Conservation (phyloP, 1,284 basidiomycete genomes). For the Psilocybe mexicana region DNA sequence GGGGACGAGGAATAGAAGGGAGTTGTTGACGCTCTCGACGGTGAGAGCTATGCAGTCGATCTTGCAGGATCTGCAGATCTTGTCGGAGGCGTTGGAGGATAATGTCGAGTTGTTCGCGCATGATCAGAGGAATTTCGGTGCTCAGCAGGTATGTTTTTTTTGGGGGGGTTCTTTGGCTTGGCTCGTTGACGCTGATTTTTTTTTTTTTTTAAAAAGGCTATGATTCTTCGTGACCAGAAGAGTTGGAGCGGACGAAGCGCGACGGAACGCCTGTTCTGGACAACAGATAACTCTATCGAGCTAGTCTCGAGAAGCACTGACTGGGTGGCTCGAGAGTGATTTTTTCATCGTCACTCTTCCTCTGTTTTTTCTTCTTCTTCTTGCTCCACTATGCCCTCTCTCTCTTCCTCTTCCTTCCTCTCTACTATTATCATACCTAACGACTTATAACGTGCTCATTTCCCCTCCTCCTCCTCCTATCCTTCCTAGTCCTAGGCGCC, state of each 20-base stretch:
- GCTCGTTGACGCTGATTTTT: neutral
- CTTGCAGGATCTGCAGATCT: constrained; percentile 79
- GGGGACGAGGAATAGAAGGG: constrained; percentile 70
- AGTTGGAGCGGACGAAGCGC: constrained; percentile 88
- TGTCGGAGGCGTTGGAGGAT: constrained; percentile 86
- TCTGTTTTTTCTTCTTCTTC: constrained; percentile 11
- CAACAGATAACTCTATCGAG: constrained; percentile 82
- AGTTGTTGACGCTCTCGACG: constrained; percentile 66
- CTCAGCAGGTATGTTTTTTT: constrained; percentile 80
- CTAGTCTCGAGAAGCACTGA: constrained; percentile 78
- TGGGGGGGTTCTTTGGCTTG: constrained; percentile 12
- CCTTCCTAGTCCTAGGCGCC: neutral
- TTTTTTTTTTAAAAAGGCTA: constrained; percentile 73
- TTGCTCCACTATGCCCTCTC: constrained; percentile 13
- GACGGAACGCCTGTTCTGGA: constrained; percentile 88
- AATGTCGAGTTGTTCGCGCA: constrained; percentile 88
- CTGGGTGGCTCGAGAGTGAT: constrained; percentile 76
- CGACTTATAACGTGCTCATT: constrained; percentile 18
- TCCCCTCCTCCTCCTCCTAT: neutral
- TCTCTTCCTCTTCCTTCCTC: constrained; percentile 11
- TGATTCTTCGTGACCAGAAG: constrained; percentile 91
- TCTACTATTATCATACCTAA: constrained; percentile 3
- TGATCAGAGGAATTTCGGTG: constrained; percentile 89
- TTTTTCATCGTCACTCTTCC: constrained; percentile 7
- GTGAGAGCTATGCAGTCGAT: constrained; percentile 82